Percentiles rank a stretch among this genome's conserved stretches.
phyloP scores from a whole-genome alignment of 2,329 filamentous ascomycete species.

The Fusarium newnesense region DNA sequence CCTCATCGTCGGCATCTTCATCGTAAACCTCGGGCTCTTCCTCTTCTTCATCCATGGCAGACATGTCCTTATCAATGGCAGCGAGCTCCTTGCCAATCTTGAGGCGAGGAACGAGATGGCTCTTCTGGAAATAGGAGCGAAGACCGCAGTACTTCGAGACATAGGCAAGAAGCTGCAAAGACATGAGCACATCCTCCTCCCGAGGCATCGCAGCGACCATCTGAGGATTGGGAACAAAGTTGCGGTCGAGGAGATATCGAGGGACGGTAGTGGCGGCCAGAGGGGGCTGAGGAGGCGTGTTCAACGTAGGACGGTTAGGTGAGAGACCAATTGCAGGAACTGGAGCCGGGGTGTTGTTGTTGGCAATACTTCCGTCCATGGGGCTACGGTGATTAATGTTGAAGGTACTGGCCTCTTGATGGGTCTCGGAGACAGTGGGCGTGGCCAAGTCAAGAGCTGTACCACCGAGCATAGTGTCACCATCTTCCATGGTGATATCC shows the following conservation, averaged over 20 bases:
- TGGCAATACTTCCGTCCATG: conserved; percentile 86
- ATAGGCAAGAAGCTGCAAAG: conserved; percentile 93
- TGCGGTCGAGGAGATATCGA: conserved; percentile 81
- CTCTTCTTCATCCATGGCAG: conserved; percentile 56
- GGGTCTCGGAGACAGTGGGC: conserved; percentile 81
- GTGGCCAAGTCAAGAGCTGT: conserved; percentile 79
- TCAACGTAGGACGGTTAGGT: conserved; percentile 75
- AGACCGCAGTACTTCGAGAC: conserved; percentile 99
- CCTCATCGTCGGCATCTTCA: conserved; percentile 76
- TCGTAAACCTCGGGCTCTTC: conserved; percentile 51
- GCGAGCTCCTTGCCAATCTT: conserved; percentile 89
- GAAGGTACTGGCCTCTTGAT: conserved; percentile 86
- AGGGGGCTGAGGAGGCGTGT: conserved; percentile 78
- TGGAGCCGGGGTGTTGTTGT: conserved; percentile 72
- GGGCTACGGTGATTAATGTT: conserved; percentile 90
- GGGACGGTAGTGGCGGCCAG: conserved; percentile 78
- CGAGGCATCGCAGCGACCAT: conserved; percentile 92
- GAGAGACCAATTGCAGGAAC: conserved; percentile 78
- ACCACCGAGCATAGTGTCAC: conserved; percentile 80
- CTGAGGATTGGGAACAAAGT: conserved; percentile 73
- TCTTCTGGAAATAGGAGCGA: conserved; percentile 92
- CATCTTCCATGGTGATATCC: conserved; percentile 82
- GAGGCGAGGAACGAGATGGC: conserved; percentile 90
- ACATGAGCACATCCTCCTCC: conserved; percentile 98
- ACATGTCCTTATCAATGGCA: conserved; percentile 67